Evolutionary conservation across 768 basidiomycete species (phyloP), one percentile per base, ranked within the genome.

Genomic region (Lepiota venenata): DNA sequence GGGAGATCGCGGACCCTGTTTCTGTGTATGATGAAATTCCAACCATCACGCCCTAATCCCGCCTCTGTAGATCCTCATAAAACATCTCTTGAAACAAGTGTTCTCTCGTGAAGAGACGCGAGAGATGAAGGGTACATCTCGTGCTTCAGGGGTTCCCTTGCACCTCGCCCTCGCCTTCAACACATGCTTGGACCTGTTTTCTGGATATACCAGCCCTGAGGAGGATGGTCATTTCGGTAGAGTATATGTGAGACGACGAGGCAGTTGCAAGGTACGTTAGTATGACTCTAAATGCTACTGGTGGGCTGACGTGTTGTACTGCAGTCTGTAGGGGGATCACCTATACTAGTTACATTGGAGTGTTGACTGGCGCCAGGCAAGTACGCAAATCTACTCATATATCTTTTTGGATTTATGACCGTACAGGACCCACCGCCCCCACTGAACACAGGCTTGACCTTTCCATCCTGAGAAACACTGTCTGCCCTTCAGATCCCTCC

Each of bases 291-390:
- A 18, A 8, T 35, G 9, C 21, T 9, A 9, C 29, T 47, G 29
- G 36, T 35, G 36, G 7, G 8, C 8, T 37, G 45, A 29, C 25
- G 44, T 50, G 25, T 25, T 25, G 25, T n/a, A 21, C 2, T 29
- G 21, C 52, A 72, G n/a, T n/a, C n/a, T n/a, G n/a, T n/a, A n/a
- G 72, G 53, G 64, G 63, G 21, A 66, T 74, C 6, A 72, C 73
- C 0, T 74, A 74, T 50, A 72, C 72, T 27, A 71, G 73, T 12
- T 73, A 73, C 50, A 59, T 68, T 25, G 73, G 73, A 8, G 63
- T 68, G 1, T 57, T 74, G 25, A 74, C 72, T 2, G 73, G 71
- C 10, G 73, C 73, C 22, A 64, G 70, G 70, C 68, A 49, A 18
- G 58, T 50, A 29, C 12, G 15, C 32, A 35, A 42, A 11, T 14